Evolutionary conservation across 176 grass and related monocot genomes (phyloP).

Genomic region (Secale cereale): DNA sequence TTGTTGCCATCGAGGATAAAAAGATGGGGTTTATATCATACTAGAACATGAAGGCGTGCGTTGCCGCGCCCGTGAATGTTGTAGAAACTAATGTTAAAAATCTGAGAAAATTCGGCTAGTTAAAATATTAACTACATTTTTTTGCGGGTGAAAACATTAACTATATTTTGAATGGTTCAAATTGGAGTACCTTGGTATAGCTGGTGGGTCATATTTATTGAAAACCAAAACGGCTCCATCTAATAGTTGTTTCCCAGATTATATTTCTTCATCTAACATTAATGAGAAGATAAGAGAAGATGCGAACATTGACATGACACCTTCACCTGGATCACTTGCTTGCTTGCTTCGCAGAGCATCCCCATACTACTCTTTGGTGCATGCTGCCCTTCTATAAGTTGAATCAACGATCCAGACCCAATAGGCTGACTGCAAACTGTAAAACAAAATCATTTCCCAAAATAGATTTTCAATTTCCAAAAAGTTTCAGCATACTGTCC

Average conservation of each 20-base stretch:
- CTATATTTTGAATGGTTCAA: background rate
- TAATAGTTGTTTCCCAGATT: background rate
- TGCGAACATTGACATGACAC: background rate
- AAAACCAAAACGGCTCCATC: background rate
- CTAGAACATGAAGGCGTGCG: background rate
- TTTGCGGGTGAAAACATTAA: no score
- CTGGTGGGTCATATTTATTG: background rate
- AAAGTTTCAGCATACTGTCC: constrained; percentile 19
- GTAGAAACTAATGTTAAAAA: background rate
- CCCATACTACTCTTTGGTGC: background rate
- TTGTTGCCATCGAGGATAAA: no score
- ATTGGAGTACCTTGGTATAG: background rate
- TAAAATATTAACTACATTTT: no score
- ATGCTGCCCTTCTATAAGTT: constrained; percentile 34
- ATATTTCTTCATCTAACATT: background rate
- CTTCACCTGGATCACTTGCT: background rate
- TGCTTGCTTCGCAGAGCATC: background rate
- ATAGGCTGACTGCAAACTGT: constrained; percentile 71
- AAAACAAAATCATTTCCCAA: constrained; percentile 44
- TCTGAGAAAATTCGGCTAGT: background rate
- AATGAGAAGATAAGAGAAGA: background rate
- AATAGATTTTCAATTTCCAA: constrained; percentile 15
- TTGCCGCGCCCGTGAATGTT: background rate
- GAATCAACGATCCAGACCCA: constrained; percentile 87
- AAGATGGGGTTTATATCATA: no score